These are phyloP conservation scores for barley (Hordeum vulgare) DNA, from an alignment of 176 grass and related monocot species.

Conservation along the genomic window MorexV3_pseudomolecules_assembly NC_058521.1:496867956-496868455, in stretches of 20 bases:
- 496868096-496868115: constrained; percentile 17
- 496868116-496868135: constrained; percentile 9
- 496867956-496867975: constrained; percentile 84
- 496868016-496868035: constrained; percentile 63
- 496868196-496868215: neutral
- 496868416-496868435: neutral
- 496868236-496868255: too few species aligned
- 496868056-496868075: constrained; percentile 84
- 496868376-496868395: neutral
- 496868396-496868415: neutral
- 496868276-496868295: too few species aligned
- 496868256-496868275: too few species aligned
- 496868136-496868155: neutral
- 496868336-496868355: neutral
- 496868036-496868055: constrained; percentile 95
- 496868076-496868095: constrained; percentile 45
- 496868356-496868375: neutral
- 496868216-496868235: too few species aligned
- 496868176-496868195: constrained; percentile 5
- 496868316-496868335: too few species aligned
- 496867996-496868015: constrained; percentile 49
- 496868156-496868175: neutral
- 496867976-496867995: constrained; percentile 84
- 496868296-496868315: too few species aligned
- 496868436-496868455: neutral